A percentile compares a stretch with the other conserved stretches of the same genome.
These are phyloP conservation scores for Gloeopeniophorella convolvens DNA, from an alignment of 768 basidiomycete species.

Conservation along the genomic window DNA sequence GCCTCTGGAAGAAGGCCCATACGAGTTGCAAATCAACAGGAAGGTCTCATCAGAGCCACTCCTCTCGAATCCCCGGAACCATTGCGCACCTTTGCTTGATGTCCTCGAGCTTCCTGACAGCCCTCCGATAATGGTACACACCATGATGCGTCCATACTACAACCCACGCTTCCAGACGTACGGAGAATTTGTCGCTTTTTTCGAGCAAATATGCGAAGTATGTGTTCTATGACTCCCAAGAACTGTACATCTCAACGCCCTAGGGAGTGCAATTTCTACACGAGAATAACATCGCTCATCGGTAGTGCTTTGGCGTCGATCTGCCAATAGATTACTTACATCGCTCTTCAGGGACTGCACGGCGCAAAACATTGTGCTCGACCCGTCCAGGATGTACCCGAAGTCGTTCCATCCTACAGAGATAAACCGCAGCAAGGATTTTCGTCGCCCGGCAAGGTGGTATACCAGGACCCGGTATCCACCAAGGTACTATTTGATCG, in stretches of 20 bases:
- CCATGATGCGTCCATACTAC: slow-evolving; percentile 23
- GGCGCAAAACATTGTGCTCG: slow-evolving; percentile 12
- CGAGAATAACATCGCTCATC: slow-evolving; percentile 6
- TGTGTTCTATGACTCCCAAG: neutral
- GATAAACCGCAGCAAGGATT: slow-evolving; percentile 1
- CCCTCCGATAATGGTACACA: slow-evolving; percentile 22
- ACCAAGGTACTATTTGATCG: slow-evolving; percentile 27
- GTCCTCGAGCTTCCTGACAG: neutral
- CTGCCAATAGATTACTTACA: neutral
- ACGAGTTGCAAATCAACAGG: neutral
- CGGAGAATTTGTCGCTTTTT: slow-evolving; percentile 23
- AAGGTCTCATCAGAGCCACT: neutral
- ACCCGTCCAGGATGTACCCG: slow-evolving; percentile 12
- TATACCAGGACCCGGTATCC: slow-evolving; percentile 22
- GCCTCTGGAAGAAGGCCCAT: neutral
- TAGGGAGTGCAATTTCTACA: slow-evolving; percentile 12
- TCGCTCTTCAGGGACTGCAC: slow-evolving; percentile 6
- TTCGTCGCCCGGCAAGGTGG: slow-evolving; percentile 12
- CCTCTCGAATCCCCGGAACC: neutral
- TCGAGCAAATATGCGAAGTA: slow-evolving; percentile 22
- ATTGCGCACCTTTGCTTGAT: neutral
- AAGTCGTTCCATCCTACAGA: slow-evolving; percentile 1
- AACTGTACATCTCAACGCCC: too few relatives aligned
- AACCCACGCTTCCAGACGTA: slow-evolving; percentile 22
- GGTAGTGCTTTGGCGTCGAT: neutral